Conservation (phyloP, 202 grass and related monocot genomes). For the Schoenoplectus triqueter region DNA sequence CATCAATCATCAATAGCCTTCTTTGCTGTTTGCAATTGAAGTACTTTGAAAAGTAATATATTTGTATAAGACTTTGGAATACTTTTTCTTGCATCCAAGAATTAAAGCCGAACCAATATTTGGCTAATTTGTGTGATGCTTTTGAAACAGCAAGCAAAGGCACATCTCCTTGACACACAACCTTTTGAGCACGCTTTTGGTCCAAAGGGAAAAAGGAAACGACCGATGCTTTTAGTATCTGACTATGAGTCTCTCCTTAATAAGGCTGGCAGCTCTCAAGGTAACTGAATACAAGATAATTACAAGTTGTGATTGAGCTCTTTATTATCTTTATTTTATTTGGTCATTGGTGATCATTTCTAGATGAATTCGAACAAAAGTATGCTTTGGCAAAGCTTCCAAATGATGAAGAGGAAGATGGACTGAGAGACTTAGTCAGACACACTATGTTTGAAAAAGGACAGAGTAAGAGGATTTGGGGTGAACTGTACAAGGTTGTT, state of each 20-base stretch:
- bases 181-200: slow-evolving; percentile 93
- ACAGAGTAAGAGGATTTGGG: slow-evolving; percentile 98
- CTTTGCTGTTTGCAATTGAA: too few species aligned
- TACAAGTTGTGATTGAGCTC: neutral
- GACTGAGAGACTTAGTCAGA: slow-evolving; percentile 84
- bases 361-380: slow-evolving; percentile 83
- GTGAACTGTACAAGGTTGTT: slow-evolving; percentile 97
- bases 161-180: slow-evolving; percentile 86
- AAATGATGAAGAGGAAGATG: slow-evolving; percentile 78
- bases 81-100: neutral
- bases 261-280: slow-evolving; percentile 82
- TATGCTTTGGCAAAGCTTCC: slow-evolving; percentile 59
- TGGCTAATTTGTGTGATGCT: slow-evolving; percentile 33
- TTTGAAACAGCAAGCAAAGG: slow-evolving; percentile 79
- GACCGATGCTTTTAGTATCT: slow-evolving; percentile 59
- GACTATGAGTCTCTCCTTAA: slow-evolving; percentile 87
- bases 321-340: neutral
- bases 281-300: slow-evolving; percentile 37
- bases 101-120: neutral
- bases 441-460: slow-evolving; percentile 99
- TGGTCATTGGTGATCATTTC: slow-evolving; percentile 2
- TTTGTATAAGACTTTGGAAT: too few species aligned
- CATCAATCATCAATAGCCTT: too few species aligned
- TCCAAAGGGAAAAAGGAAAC: slow-evolving; percentile 88
- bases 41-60: too few species aligned